phyloP scores from a whole-genome alignment of 495 filamentous ascomycete species.

The Evernia prunastri region DNA sequence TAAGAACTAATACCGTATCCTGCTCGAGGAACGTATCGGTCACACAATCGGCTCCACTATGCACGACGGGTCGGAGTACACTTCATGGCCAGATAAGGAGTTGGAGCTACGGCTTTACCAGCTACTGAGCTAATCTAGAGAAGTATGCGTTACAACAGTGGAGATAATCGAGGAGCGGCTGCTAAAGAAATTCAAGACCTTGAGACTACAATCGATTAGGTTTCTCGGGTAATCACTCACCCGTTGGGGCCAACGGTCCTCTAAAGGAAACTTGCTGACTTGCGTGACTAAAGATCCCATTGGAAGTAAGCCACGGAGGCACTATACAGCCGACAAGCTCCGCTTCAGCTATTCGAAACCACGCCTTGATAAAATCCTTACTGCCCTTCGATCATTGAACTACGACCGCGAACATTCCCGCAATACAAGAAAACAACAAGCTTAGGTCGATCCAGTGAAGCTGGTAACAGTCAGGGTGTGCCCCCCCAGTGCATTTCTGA shows the following conservation, averaged over 20 bases:
- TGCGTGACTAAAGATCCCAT: constrained; percentile 1
- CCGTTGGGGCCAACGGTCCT: not conserved
- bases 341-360: too few relatives aligned
- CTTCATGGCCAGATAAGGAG: not conserved
- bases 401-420: too few relatives aligned
- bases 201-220: not conserved
- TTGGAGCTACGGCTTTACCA: not conserved
- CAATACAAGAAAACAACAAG: too few relatives aligned
- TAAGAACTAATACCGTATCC: constrained; percentile 1
- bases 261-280: not conserved
- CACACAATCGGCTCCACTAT: not conserved
- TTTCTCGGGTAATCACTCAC: not conserved
- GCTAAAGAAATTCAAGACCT: not conserved
- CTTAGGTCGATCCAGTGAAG: too few relatives aligned
- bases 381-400: too few relatives aligned
- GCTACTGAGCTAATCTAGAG: not conserved
- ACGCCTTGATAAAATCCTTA: too few relatives aligned
- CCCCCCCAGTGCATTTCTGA: too few relatives aligned
- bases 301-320: not conserved
- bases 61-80: not conserved
- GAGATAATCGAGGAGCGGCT: constrained; percentile 3
- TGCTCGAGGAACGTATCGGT: constrained; percentile 1
- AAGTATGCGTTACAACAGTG: constrained; percentile 1
- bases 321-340: not conserved
- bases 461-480: too few relatives aligned